Evolutionary conservation across 2,329 filamentous ascomycete species (phyloP), one percentile per base, ranked within the genome.

Genomic region (Didymellaceae sp.): DNA sequence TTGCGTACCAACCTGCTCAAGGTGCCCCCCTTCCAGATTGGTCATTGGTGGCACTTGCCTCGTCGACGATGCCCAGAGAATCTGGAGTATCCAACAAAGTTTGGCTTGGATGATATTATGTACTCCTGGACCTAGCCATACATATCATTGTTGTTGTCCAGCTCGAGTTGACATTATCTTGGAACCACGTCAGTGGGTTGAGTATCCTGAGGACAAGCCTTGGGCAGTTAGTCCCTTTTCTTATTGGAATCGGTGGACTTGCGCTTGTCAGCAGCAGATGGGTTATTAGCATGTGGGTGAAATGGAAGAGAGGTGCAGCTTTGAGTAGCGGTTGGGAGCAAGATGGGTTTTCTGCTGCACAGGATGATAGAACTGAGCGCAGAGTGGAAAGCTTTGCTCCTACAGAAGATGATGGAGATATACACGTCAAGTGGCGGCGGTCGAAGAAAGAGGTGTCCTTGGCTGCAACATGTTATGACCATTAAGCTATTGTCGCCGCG

Each of bases 171-270:
- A 55, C 45, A 35, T 37, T 62, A 9, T 1, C 6, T 1, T 62
- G 57, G 57, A 62, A 62, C 32, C 11, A 37, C 3, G 39, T 61
- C 6, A 21, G 22, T 4, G 21, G 30, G 9, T 25, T 57, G 9
- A 20, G 28, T 3, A 48, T 35, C 14, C 24, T 50, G 5, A 44
- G 24, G 32, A 45, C 18, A 14, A 57, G 35, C 45, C 31, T 59
- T 21, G 51, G 54, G 7, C 54, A 59, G 37, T 31, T 57, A 17
- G 35, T 59, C 30, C 54, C 57, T n/a, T 57, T 57, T 28, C 44
- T 55, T 13, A 52, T 57, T 30, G 57, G 57, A 14, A 18, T 57
- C 17, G 42, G 25, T 5, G 47, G 50, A 6, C 21, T 59, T 30
- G 14, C 7, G 7, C 18, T 59, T 21, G 45, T 57, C 2, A 4